Percentiles rank a stretch among this genome's conserved stretches.
Evolutionary conservation across 345 rosid genomes (phyloP).

Genomic region (Heritiera fomes): DNA sequence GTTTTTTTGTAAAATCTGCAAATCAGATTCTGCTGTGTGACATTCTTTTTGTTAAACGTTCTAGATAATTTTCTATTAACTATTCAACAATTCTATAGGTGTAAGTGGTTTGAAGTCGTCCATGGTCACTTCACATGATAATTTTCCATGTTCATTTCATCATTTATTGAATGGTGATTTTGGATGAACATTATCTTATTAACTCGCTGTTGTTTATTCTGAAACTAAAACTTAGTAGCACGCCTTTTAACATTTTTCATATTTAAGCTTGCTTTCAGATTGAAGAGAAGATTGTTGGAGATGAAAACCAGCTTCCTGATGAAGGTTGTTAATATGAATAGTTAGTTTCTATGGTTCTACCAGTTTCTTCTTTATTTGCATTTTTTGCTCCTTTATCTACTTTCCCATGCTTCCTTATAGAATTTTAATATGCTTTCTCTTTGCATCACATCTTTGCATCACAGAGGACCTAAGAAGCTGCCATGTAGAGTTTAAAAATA

Average conservation of each 20-base stretch:
- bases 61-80: background rate
- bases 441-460: slow-evolving; percentile 22
- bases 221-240: background rate
- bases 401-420: background rate
- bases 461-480: slow-evolving; percentile 31
- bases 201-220: background rate
- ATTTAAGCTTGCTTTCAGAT: slow-evolving; percentile 38
- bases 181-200: background rate
- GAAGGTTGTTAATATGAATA: slow-evolving; percentile 38
- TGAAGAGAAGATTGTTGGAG: slow-evolving; percentile 32
- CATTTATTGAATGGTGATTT: background rate
- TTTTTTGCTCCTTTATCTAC: background rate
- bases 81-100: background rate
- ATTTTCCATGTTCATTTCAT: background rate
- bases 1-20: background rate
- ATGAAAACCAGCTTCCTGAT: slow-evolving; percentile 27
- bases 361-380: background rate
- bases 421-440: slow-evolving; percentile 4
- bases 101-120: background rate
- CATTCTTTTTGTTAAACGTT: background rate
- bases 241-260: slow-evolving; percentile 5
- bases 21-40: background rate
- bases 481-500: slow-evolving; percentile 25
- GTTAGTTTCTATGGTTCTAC: slow-evolving; percentile 6
- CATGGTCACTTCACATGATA: background rate